Conservation (phyloP, 2,329 filamentous ascomycete genomes). For the Claviceps quebecensis region DNA sequence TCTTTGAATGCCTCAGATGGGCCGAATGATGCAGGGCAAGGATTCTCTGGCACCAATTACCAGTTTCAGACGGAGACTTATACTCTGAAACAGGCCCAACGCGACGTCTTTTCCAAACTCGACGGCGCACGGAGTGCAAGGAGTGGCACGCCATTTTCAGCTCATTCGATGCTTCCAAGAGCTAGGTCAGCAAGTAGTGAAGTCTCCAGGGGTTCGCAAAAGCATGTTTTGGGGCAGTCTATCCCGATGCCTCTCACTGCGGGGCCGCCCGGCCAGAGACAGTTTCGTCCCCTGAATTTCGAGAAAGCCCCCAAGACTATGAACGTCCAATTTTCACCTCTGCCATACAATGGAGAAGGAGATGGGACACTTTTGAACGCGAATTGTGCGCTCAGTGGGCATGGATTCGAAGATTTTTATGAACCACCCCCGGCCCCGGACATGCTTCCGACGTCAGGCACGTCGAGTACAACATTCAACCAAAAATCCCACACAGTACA, state of each 20-base stretch:
- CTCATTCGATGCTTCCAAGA: neutral
- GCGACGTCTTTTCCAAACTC: slow-evolving; percentile 2
- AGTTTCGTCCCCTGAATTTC: slow-evolving; percentile 30
- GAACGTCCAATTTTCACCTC: slow-evolving; percentile 3
- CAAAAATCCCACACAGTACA: neutral
- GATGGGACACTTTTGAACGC: slow-evolving; percentile 12
- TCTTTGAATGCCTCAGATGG: neutral
- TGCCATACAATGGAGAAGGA: slow-evolving; percentile 9
- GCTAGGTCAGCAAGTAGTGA: slow-evolving; percentile 1
- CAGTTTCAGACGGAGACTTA: neutral
- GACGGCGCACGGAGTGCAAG: slow-evolving; percentile 1
- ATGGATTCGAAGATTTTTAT: slow-evolving; percentile 10
- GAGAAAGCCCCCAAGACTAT: slow-evolving; percentile 24
- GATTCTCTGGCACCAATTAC: neutral
- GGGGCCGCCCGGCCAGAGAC: slow-evolving; percentile 39
- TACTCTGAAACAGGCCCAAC: neutral
- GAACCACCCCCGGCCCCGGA: neutral
- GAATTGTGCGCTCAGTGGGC: slow-evolving; percentile 11
- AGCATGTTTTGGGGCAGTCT: slow-evolving; percentile 22
- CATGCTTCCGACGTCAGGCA: neutral
- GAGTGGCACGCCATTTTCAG: neutral
- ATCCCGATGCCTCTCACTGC: slow-evolving; percentile 38
- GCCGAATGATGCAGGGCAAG: neutral
- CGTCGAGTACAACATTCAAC: neutral
- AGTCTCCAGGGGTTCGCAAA: slow-evolving; percentile 1